Evolutionary conservation across 1,284 basidiomycete genomes (phyloP), one percentile per base, ranked within the genome.

Genomic region (Agroathelia rolfsii): DNA sequence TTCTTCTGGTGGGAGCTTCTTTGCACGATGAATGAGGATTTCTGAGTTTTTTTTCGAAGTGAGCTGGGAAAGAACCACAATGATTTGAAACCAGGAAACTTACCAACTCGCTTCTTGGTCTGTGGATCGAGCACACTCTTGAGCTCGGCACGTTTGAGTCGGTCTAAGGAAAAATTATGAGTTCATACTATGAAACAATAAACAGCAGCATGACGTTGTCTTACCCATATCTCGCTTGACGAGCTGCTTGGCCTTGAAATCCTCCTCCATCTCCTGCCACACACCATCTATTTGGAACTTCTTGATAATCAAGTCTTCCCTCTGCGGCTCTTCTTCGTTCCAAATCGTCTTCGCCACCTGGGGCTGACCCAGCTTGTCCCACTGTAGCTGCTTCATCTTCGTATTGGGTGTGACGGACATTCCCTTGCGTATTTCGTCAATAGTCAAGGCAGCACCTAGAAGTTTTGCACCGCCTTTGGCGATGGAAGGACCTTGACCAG

Each of bases 361-460:
- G 46, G 88, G 76, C 41, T 88, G 86, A 25, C 84, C 78, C 16
- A 96, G 69, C 53, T 97, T 98, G 55, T 98, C 94, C 94, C 95
- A 98, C 52, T 98, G 94, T 30, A 98, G 65, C 56, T 97, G 92
- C 58, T 97, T 97, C 86, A 97, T 93, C 64, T 92, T 90, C 32
- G 76, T 81, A 39, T 72, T 78, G 1, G 93, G 88, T 30, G 86
- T 81, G 33, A 90, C 73, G 2, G 76, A 64, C 45, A 96, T 75
- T 48, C 89, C 87, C 57, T 97, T 96, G 32, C 92, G 79, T 32
- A 69, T n/a, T n/a, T n/a, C n/a, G n/a, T n/a, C n/a, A n/a, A n/a
- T n/a, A n/a, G n/a, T n/a, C n/a, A n/a, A n/a, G n/a, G n/a, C n/a
- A n/a, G n/a, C n/a, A n/a, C n/a, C n/a, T n/a, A n/a, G n/a, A n/a